These are phyloP conservation scores for Thielaviopsis punctulata DNA, from an alignment of 2,329 filamentous ascomycete genomes.

Conservation along the genomic window DNA sequence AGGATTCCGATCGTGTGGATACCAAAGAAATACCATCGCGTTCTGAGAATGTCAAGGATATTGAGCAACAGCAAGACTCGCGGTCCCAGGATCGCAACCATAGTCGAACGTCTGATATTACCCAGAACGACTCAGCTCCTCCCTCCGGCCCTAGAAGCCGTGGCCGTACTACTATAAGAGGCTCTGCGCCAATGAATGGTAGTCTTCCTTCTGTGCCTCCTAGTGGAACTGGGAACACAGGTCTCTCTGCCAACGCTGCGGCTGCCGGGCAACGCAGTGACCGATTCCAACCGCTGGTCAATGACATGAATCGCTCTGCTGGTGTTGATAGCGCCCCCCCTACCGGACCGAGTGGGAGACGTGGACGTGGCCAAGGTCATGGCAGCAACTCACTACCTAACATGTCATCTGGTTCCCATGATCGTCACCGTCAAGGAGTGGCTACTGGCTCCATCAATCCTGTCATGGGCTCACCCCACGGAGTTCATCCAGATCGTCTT, in stretches of 20 bases:
- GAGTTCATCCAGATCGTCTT: constrained; percentile 9
- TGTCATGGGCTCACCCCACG: background rate
- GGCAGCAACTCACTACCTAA: background rate
- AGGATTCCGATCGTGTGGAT: constrained; percentile 21
- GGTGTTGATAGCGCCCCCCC: constrained; percentile 1
- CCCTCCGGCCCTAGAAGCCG: constrained; percentile 18
- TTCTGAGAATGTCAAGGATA: constrained; percentile 2
- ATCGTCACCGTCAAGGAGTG: constrained; percentile 7
- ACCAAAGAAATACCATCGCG: constrained; percentile 8
- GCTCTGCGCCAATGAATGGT: background rate
- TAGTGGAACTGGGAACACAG: background rate
- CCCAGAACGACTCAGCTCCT: constrained; percentile 17
- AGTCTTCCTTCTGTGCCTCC: background rate
- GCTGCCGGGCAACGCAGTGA: constrained; percentile 6
- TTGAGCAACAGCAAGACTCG: constrained; percentile 33
- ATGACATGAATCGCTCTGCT: background rate
- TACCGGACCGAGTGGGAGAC: constrained; percentile 4
- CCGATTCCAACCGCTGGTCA: background rate
- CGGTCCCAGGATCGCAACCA: constrained; percentile 27
- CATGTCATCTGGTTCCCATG: background rate
- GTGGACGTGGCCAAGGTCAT: constrained; percentile 1
- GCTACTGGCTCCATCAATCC: background rate
- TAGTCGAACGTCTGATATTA: constrained; percentile 15
- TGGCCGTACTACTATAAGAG: constrained; percentile 2
- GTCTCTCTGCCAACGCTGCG: background rate